phyloP scores from a whole-genome alignment of 2,329 filamentous ascomycete genomes.

The Botryotinia globosa region DNA sequence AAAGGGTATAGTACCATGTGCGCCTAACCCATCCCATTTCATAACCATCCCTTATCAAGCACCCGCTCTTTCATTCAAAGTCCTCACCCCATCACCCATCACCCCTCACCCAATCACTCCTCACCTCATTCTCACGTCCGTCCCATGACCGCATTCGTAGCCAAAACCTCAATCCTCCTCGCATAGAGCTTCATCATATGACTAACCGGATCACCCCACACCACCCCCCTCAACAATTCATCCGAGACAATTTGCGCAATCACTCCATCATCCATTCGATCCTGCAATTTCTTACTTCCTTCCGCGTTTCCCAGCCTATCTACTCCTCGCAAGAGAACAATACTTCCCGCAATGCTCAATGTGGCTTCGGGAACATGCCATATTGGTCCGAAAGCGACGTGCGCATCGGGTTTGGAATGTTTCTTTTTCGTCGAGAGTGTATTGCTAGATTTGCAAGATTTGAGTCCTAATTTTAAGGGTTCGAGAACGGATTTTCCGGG shows the following conservation, averaged over 20 bases:
- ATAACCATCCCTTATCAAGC: background rate
- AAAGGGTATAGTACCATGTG: conserved; percentile 12
- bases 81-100: too few relatives aligned
- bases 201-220: conserved; percentile 80
- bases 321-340: conserved; percentile 63
- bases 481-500: conserved; percentile 27
- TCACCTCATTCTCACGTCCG: conserved; percentile 25
- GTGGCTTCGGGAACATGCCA: conserved; percentile 67
- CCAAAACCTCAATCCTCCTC: conserved; percentile 66
- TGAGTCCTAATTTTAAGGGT: conserved; percentile 21
- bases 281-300: conserved; percentile 46
- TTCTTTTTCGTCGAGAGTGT: conserved; percentile 28
- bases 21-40: background rate
- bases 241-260: conserved; percentile 68
- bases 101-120: too few relatives aligned
- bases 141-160: conserved; percentile 62
- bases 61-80: background rate
- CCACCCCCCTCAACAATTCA: conserved; percentile 62
- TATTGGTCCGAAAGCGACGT: conserved; percentile 40
- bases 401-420: conserved; percentile 27
- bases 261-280: conserved; percentile 56
- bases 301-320: conserved; percentile 40
- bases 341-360: conserved; percentile 66
- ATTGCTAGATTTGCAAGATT: conserved; percentile 28
- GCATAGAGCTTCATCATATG: conserved; percentile 80